These are phyloP conservation scores for Phytophthora cryptogea DNA, from an alignment of 352 stramenopile species.

Conservation along the genomic window DNA sequence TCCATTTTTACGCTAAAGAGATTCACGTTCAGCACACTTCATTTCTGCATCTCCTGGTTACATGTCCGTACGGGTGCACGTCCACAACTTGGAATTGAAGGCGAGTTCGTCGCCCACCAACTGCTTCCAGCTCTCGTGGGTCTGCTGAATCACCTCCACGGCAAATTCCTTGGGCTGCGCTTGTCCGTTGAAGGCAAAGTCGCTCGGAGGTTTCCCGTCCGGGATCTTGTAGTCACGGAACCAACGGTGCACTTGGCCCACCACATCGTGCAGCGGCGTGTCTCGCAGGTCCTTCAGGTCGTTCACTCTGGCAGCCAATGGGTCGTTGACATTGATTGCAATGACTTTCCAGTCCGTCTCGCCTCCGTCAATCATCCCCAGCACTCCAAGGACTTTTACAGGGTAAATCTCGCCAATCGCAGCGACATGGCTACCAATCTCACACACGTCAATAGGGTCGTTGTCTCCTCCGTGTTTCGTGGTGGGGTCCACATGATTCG, in stretches of 20 bases:
- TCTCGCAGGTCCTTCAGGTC: slow-evolving; percentile 90
- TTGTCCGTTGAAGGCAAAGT: slow-evolving; percentile 98
- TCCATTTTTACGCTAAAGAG: too few relatives aligned
- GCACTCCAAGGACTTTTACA: slow-evolving; percentile 97
- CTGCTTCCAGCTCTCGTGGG: slow-evolving; percentile 88
- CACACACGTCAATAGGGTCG: slow-evolving; percentile 99
- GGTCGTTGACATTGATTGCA: slow-evolving; percentile 95
- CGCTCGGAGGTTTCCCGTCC: slow-evolving; percentile 98
- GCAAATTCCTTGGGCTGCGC: slow-evolving; percentile 86
- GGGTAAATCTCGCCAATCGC: slow-evolving; percentile 93
- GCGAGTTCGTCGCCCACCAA: slow-evolving; percentile 60
- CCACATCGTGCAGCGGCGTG: slow-evolving; percentile 69
- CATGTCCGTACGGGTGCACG: slow-evolving; percentile 42
- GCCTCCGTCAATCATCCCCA: slow-evolving; percentile 99
- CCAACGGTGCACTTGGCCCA: slow-evolving; percentile 90
- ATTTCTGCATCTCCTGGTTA: slow-evolving; percentile 3
- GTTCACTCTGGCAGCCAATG: slow-evolving; percentile 94
- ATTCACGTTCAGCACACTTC: too few relatives aligned
- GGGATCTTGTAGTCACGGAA: slow-evolving; percentile 99
- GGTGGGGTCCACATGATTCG: slow-evolving; percentile 93
- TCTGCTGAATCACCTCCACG: slow-evolving; percentile 91
- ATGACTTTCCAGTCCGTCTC: slow-evolving; percentile 99
- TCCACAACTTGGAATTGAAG: slow-evolving; percentile 69
- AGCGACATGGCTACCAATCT: slow-evolving; percentile 95
- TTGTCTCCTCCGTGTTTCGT: slow-evolving; percentile 95